phyloP scores from a whole-genome alignment of 2,329 filamentous ascomycete genomes.

The Didymella segeticola region DNA sequence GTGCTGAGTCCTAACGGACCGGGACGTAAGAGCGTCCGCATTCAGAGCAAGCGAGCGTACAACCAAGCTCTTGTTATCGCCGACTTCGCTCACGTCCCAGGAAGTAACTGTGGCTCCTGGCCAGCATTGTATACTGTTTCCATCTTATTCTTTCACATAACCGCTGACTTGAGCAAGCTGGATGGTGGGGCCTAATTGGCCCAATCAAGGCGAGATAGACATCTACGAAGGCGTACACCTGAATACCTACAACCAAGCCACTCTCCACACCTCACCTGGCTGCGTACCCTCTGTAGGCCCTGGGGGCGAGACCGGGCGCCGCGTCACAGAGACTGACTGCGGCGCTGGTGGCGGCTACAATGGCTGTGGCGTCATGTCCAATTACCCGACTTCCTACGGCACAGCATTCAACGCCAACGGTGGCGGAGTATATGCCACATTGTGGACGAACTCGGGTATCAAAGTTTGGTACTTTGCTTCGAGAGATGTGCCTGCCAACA shows the following conservation, averaged over 20 bases:
- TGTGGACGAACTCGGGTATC: slow-evolving; percentile 52
- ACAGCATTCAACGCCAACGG: slow-evolving; percentile 50
- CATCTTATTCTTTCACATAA: neutral
- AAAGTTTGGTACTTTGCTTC: slow-evolving; percentile 57
- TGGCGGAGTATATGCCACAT: slow-evolving; percentile 53
- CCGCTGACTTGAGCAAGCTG: slow-evolving; percentile 34
- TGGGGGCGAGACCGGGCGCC: slow-evolving; percentile 41
- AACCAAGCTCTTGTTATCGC: slow-evolving; percentile 49
- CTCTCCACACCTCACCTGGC: slow-evolving; percentile 47
- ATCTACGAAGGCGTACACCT: slow-evolving; percentile 48
- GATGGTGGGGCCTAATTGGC: slow-evolving; percentile 51
- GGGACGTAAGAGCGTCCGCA: slow-evolving; percentile 46
- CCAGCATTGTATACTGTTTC: slow-evolving; percentile 45
- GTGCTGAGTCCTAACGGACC: slow-evolving; percentile 41
- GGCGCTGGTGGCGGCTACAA: slow-evolving; percentile 44
- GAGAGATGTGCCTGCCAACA: slow-evolving; percentile 51
- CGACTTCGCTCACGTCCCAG: slow-evolving; percentile 50
- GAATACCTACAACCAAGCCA: slow-evolving; percentile 46
- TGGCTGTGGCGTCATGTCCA: slow-evolving; percentile 43
- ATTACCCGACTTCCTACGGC: slow-evolving; percentile 43
- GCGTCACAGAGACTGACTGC: slow-evolving; percentile 43
- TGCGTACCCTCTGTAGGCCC: slow-evolving; percentile 42
- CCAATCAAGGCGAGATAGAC: slow-evolving; percentile 47
- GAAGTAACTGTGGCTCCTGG: slow-evolving; percentile 48
- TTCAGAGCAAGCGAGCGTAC: slow-evolving; percentile 47